These are phyloP conservation scores for Niebla homalea DNA, from an alignment of 495 filamentous ascomycete species.

Conservation along the genomic window DNA sequence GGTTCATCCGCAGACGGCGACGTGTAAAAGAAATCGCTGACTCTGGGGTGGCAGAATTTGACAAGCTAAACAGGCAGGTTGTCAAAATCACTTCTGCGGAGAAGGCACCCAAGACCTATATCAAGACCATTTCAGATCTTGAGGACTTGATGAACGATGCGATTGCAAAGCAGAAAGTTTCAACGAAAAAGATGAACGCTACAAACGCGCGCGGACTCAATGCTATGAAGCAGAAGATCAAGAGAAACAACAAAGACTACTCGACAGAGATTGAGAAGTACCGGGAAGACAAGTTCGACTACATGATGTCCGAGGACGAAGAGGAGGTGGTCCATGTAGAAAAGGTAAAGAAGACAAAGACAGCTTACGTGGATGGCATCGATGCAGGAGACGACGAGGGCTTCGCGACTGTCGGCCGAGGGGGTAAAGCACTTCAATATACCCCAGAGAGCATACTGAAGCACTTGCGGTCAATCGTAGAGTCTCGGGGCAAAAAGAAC, in stretches of 20 bases:
- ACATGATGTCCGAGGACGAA: constrained; percentile 76
- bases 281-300: constrained; percentile 67
- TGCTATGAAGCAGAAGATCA: constrained; percentile 89
- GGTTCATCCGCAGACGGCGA: constrained; percentile 15
- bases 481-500: constrained; percentile 96
- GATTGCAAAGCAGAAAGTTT: constrained; percentile 84
- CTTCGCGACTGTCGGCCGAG: constrained; percentile 72
- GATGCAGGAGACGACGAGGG: constrained; percentile 55
- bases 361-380: constrained; percentile 30
- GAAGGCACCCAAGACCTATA: constrained; percentile 73
- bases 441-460: constrained; percentile 98
- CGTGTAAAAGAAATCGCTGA: neutral
- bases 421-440: constrained; percentile 74
- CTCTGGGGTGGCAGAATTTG: constrained; percentile 54
- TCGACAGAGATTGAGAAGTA: constrained; percentile 76
- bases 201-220: constrained; percentile 89
- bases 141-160: constrained; percentile 95
- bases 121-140: constrained; percentile 84
- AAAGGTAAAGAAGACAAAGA: constrained; percentile 35
- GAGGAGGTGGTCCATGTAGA: constrained; percentile 39
- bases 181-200: constrained; percentile 97
- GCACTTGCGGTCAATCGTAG: constrained; percentile 81
- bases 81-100: constrained; percentile 62
- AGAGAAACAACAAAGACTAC: constrained; percentile 97
- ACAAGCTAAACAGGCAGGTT: constrained; percentile 89